Conservation (phyloP, 441 rosid genomes). For the Iberis amara region DNA sequence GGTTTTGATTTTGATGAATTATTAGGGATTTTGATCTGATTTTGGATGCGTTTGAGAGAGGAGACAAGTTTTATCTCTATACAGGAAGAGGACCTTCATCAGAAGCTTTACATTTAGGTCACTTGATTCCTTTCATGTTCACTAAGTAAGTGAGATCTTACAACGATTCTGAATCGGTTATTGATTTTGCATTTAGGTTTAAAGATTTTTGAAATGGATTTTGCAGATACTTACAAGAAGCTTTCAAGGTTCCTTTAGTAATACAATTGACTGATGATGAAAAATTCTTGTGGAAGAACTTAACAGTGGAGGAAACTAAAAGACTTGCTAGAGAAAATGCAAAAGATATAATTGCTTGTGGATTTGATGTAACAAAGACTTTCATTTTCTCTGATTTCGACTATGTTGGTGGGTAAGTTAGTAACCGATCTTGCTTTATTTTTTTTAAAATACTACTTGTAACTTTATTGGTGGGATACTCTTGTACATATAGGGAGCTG, state of each 20-base stretch:
- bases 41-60: constrained; percentile 69
- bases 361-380: constrained; percentile 70
- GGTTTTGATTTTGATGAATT: constrained; percentile 2
- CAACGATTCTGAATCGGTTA: too few relatives aligned
- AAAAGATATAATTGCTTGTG: constrained; percentile 89
- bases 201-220: background rate
- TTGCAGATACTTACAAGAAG: constrained; percentile 79
- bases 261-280: constrained; percentile 95
- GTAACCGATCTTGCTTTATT: too few relatives aligned
- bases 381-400: constrained; percentile 86
- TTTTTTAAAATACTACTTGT: constrained; percentile 29
- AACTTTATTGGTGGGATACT: background rate
- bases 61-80: constrained; percentile 78
- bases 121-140: constrained; percentile 88
- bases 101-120: constrained; percentile 83
- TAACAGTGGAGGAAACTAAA: constrained; percentile 78
- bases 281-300: constrained; percentile 82
- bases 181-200: too few relatives aligned
- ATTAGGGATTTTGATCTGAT: constrained; percentile 64
- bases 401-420: constrained; percentile 87
- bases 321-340: constrained; percentile 93
- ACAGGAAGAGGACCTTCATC: constrained; percentile 98
- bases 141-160: constrained; percentile 51
- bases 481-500: too few relatives aligned
- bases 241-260: constrained; percentile 84